Evolutionary conservation across 352 stramenopile genomes (phyloP), one percentile per base, ranked within the genome.

Genomic region (Achlya hypogyna): DNA sequence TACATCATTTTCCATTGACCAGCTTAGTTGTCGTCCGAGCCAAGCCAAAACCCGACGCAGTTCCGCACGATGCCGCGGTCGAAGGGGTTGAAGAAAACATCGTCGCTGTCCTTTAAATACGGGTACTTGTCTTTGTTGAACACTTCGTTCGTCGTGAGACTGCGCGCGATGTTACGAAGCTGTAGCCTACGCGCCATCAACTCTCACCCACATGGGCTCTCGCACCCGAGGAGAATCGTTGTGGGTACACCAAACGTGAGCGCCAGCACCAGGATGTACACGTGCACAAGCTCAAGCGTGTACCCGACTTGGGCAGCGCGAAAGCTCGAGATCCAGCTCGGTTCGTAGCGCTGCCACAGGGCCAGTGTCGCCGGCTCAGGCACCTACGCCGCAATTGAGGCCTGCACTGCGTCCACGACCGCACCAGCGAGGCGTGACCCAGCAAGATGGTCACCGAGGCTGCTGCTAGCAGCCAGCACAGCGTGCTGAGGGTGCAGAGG

Each of bases 121-220:
- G 78, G 70, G 59, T 93, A 93, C 74, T 93, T 93, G 79, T 89
- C 84, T 63, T 89, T 91, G 71, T 93, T 93, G 69, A 93, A 91
- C n/a, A 89, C 75, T 72, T 93, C 84, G 69, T 93, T 93, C 32
- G 83, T 91, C 20, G 84, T 93, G 43, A 93, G 63, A 62, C 90
- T 91, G 45, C 71, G 74, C 9, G 69, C 65, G 28, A 91, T 78
- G 42, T 93, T 93, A 35, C 84, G 82, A 5, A 91, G 69, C 60
- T 93, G 84, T 31, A 93, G 70, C 4, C 52, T 70, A 67, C 49
- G n/a, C n/a, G n/a, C n/a, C n/a, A 10, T 14, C 1, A 29, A 65
- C 12, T 6, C 31, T 56, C 43, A 29, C 16, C 16, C 12, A 63
- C 53, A 27, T 49, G 16, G 9, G 20, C 27, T 1, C 12, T 38